These are phyloP conservation scores for Ormosia emarginata DNA, from an alignment of 306 rosid genomes.

Conservation along the genomic window DNA sequence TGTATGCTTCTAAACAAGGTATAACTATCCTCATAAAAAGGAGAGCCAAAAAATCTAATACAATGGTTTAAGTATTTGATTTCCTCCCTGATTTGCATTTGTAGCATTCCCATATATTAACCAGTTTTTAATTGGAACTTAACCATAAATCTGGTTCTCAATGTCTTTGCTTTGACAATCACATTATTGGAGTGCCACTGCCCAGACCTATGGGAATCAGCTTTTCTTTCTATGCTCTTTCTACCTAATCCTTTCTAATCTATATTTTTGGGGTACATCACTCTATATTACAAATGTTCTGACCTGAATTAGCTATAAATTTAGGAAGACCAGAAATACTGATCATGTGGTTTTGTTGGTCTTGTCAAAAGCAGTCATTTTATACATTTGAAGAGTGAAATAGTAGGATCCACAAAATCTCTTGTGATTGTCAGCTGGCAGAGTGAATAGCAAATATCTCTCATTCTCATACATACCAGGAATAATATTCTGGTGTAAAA, in stretches of 20 bases:
- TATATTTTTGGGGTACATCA: background rate
- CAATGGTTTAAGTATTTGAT: background rate
- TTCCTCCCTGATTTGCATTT: background rate
- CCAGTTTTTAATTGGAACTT: background rate
- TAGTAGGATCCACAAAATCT: background rate
- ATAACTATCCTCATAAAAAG: background rate
- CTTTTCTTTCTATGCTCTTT: background rate
- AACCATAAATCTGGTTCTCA: background rate
- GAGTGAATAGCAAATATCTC: background rate
- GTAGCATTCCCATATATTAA: background rate
- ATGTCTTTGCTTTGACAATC: background rate
- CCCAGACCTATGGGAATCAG: background rate
- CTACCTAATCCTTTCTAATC: background rate
- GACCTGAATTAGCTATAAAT: background rate
- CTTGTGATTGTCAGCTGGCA: background rate
- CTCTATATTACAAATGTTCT: background rate
- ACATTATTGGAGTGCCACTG: background rate
- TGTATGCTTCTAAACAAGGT: background rate
- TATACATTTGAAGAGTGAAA: background rate
- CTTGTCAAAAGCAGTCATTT: background rate
- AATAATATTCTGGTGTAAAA: background rate
- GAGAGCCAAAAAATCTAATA: background rate
- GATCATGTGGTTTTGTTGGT: background rate
- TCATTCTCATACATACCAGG: background rate
- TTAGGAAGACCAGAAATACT: background rate